Evolutionary conservation across 2,329 filamentous ascomycete genomes (phyloP).

Genomic region (Ceratocystis ficicola): DNA sequence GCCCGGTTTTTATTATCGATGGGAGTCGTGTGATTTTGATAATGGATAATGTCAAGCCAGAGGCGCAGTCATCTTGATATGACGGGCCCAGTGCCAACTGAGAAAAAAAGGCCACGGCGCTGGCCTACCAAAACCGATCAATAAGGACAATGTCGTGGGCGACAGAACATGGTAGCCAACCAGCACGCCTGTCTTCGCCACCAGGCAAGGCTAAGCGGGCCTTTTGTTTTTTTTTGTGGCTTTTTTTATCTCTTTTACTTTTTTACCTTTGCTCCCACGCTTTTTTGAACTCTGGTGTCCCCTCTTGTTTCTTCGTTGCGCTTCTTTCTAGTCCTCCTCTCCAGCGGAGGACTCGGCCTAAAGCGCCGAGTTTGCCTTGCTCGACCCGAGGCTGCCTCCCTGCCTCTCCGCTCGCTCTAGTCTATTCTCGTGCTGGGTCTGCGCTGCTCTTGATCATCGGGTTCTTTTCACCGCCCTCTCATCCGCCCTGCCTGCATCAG

Average conservation of each 20-base stretch:
- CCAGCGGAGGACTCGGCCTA: background rate
- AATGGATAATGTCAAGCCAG: background rate
- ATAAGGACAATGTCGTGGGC: background rate
- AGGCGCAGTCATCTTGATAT: too few species aligned
- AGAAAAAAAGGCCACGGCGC: background rate
- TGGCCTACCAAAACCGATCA: background rate
- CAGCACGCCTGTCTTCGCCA: background rate
- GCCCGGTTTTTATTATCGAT: background rate
- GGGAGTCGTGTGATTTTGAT: background rate
- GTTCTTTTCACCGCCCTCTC: too few species aligned
- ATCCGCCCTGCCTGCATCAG: too few species aligned
- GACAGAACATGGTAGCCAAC: background rate
- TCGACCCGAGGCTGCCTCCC: background rate
- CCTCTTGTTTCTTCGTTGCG: background rate
- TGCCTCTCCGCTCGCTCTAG: background rate
- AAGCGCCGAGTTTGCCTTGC: background rate
- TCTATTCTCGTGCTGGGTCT: background rate
- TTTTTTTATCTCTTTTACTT: background rate
- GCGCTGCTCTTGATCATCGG: background rate
- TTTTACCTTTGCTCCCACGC: background rate
- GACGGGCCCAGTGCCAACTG: background rate
- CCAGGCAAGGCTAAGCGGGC: background rate
- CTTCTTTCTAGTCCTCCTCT: too few species aligned
- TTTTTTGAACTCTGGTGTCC: background rate
- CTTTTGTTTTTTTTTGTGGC: background rate